Base-by-base conservation (phyloP, 176 grass and related monocot species). In the Aegilops sharonensis region DNA sequence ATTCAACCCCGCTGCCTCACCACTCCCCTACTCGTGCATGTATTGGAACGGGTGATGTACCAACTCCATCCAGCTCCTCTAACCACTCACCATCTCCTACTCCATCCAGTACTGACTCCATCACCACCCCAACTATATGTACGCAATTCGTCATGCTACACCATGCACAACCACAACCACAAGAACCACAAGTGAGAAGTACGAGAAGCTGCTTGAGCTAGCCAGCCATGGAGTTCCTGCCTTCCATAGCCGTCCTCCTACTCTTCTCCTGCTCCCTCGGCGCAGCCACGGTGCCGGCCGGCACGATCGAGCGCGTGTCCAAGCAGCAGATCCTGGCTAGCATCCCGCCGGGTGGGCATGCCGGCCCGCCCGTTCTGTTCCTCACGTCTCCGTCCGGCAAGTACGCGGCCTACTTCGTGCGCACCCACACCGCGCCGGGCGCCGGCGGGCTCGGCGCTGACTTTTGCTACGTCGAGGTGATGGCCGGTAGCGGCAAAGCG, bases 391-490 rank as follows among this genome's bases (percentile, higher is more conserved):
- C 93, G 13, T 95, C 88, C 3, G 93, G 93, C 45, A 95, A 89
- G 85, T 95, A 92, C 54, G 89, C 81, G 0, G 95, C 91, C 6
- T 92, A 82, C 83, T 88, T 95, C 67, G 75, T 95, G 56, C 91
- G 93, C 64, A 85, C 79, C 3, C 85, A 77, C 79, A 93, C 95
- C 25, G 47, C 68, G 11, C 88, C 91, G 0, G 89, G 88, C 37
- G 91, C 93, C 63, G 93, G 93, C 32, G 95, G 95, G 1, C 90
- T 92, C 3, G 93, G 95, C 39, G 94, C 90, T 4, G 95, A 98
- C 69, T 98, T 98, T 83, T 98, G 95, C 85, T 98, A 90, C 72
- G 89, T 98, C 31, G 85, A 93, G 88, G 91, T 98, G 42, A 7
- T 83, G 43, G 68, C 71, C 23, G 36, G 10, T 15, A 23, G 40